Percentiles rank a stretch among this genome's conserved stretches.
phyloP scores from a whole-genome alignment of 129 eudicot genomes.

The Chrysanthemum lavandulifolium region DNA sequence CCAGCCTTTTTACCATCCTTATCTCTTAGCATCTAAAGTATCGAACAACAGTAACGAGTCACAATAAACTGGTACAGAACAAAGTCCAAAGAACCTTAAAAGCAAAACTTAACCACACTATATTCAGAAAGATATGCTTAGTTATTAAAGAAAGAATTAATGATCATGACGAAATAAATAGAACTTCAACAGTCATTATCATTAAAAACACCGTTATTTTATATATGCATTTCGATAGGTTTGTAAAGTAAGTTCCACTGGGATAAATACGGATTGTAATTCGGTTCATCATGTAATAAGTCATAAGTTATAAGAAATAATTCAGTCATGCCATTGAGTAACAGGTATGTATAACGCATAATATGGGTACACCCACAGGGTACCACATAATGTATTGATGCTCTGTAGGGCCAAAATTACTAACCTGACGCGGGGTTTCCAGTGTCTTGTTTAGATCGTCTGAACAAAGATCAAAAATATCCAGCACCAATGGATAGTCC shows the following conservation, averaged over 20 bases:
- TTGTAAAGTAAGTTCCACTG: background rate
- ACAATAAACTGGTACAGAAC: background rate
- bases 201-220: no score
- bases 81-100: no score
- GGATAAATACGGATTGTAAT: background rate
- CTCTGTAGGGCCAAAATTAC: background rate
- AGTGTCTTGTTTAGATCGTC: slow-evolving; percentile 78
- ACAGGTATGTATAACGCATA: no score
- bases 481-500: slow-evolving; percentile 93
- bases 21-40: slow-evolving; percentile 70
- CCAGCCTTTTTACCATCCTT: slow-evolving; percentile 95
- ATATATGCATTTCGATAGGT: no score
- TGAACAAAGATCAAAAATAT: slow-evolving; percentile 88
- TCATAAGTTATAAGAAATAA: no score
- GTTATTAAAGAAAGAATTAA: no score
- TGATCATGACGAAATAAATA: no score
- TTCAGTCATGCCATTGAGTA: no score
- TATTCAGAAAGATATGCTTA: no score
- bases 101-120: no score
- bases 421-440: slow-evolving; percentile 91
- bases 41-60: background rate
- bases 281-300: background rate
- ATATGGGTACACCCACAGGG: no score
- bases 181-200: no score
- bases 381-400: background rate